Evolutionary conservation across 225 moss, liverwort and hornwort genomes (phyloP).

Genomic region (Takakia lepidozioides): DNA sequence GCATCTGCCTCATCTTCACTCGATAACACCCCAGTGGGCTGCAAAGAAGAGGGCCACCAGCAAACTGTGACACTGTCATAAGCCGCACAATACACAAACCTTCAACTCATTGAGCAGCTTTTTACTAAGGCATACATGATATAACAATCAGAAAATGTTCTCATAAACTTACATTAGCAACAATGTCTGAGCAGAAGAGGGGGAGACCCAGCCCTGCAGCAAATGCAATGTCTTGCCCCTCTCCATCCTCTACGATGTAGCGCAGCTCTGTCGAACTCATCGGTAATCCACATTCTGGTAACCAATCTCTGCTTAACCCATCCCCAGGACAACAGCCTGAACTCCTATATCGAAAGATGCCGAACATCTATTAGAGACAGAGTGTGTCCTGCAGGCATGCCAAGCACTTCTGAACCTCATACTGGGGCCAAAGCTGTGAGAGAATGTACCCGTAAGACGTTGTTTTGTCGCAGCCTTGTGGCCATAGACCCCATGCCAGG

Average conservation of each 20-base stretch:
- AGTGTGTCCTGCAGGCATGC: neutral
- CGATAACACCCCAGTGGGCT: constrained; percentile 29
- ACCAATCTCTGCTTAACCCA: constrained; percentile 25
- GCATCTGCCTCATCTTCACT: constrained; percentile 22
- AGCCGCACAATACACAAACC: constrained; percentile 1
- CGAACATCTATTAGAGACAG: neutral
- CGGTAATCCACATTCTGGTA: constrained; percentile 36
- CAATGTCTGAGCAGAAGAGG: constrained; percentile 44
- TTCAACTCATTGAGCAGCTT: neutral
- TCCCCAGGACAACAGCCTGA: constrained; percentile 3
- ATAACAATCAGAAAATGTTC: constrained; percentile 5
- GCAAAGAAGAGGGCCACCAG: constrained; percentile 28
- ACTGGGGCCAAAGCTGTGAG: no score
- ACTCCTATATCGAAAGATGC: constrained; percentile 1
- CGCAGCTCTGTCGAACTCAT: constrained; percentile 27
- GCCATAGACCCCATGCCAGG: no score
- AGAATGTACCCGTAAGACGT: neutral
- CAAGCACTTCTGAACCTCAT: no score
- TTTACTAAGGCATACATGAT: neutral
- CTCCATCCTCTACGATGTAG: constrained; percentile 35
- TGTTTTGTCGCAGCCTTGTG: no score
- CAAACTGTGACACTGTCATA: constrained; percentile 8
- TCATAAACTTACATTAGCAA: constrained; percentile 34
- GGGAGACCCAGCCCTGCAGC: constrained; percentile 22
- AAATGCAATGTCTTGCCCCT: constrained; percentile 32